These are phyloP conservation scores for Ceratobasidium sp. DNA, from an alignment of 1,284 basidiomycete genomes.

Conservation along the genomic window DNA sequence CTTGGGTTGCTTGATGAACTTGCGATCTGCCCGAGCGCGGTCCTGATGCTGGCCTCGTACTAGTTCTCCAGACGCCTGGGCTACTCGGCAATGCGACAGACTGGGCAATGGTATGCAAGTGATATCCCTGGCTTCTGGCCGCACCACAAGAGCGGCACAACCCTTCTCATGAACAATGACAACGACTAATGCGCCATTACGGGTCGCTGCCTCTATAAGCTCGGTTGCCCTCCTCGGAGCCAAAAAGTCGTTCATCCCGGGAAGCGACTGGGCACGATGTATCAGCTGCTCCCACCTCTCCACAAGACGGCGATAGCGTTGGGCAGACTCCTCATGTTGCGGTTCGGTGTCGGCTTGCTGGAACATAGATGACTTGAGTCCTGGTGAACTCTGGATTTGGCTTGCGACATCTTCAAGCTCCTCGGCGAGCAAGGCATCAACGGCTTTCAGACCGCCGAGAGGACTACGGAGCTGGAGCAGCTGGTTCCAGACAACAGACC, in stretches of 20 bases:
- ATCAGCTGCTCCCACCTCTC: slow-evolving; percentile 40
- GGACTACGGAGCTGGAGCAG: neutral
- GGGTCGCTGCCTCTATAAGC: too few species aligned
- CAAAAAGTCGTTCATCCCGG: slow-evolving; percentile 7
- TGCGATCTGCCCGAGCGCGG: too few species aligned
- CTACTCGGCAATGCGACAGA: too few species aligned
- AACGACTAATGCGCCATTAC: neutral
- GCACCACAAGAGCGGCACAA: neutral
- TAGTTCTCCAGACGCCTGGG: too few species aligned
- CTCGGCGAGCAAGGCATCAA: slow-evolving; percentile 25
- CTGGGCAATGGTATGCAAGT: too few species aligned
- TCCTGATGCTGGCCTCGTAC: too few species aligned
- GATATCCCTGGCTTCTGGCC: neutral
- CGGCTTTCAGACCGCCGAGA: slow-evolving; percentile 1
- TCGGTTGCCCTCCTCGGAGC: neutral
- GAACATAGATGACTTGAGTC: neutral
- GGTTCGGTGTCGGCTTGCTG: too few species aligned
- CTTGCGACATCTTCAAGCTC: slow-evolving; percentile 14
- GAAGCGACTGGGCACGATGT: slow-evolving; percentile 1
- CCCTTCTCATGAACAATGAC: neutral
- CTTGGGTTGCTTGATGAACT: neutral
- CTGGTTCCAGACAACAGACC: slow-evolving; percentile 24
- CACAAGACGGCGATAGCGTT: slow-evolving; percentile 26
- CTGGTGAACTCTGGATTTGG: neutral
- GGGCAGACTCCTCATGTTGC: slow-evolving; percentile 19